phyloP scores from a whole-genome alignment of 2,329 filamentous ascomycete species.

The Fusarium pseudoanthophilum region DNA sequence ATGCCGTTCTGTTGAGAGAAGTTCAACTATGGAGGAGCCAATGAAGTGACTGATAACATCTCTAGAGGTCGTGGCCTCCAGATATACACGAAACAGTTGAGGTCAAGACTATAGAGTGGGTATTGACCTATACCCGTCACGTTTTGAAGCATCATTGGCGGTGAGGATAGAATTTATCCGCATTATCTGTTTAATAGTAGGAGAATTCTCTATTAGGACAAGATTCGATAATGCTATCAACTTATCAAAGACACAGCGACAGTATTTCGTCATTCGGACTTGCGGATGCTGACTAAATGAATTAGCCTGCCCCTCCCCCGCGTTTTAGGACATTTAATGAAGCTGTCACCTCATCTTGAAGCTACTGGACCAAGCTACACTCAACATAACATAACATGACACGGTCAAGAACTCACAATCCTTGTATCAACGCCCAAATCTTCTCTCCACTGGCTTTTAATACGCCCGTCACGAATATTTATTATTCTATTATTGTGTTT shows the following conservation, averaged over 20 bases:
- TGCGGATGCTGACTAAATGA: slow-evolving; percentile 39
- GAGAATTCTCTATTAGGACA: too few relatives aligned
- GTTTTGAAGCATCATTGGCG: too few relatives aligned
- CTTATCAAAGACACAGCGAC: neutral
- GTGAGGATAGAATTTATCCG: neutral
- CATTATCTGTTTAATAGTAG: too few relatives aligned
- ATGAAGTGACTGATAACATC: neutral
- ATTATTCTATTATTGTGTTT: neutral
- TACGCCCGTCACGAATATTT: too few relatives aligned
- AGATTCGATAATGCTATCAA: neutral
- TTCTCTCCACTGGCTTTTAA: neutral
- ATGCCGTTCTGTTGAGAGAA: neutral
- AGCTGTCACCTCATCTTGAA: slow-evolving; percentile 28
- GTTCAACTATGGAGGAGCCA: neutral
- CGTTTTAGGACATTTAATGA: slow-evolving; percentile 17
- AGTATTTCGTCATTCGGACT: slow-evolving; percentile 34
- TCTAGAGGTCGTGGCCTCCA: neutral
- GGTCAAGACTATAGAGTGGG: neutral
- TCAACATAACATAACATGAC: neutral
- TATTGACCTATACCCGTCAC: too few relatives aligned
- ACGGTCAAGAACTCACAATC: neutral
- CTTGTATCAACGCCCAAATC: neutral
- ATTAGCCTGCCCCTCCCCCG: slow-evolving; percentile 28
- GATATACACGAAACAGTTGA: too few relatives aligned
- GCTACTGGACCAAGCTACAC: neutral